Conservation (phyloP, 768 basidiomycete species). For the Dacryopinax spathularia region DNA sequence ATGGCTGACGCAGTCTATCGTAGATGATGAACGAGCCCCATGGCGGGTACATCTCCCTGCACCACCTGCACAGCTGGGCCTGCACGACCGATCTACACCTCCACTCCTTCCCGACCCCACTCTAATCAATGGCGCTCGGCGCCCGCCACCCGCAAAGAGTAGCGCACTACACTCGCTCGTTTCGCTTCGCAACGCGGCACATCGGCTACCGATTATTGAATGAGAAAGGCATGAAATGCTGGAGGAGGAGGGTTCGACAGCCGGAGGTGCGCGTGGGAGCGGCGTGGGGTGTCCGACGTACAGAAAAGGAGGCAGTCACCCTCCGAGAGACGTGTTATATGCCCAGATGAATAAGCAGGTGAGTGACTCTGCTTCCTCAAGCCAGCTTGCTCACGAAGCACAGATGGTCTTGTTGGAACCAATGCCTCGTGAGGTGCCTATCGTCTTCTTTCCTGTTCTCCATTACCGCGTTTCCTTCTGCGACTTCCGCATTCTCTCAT, state of each 20-base stretch:
- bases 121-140: conserved; percentile 85
- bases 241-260: conserved; percentile 63
- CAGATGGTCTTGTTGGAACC: conserved; percentile 57
- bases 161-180: conserved; percentile 69
- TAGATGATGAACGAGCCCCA: conserved; percentile 94
- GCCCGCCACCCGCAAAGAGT: conserved; percentile 70
- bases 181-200: conserved; percentile 69
- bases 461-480: neutral
- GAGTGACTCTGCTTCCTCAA: conserved; percentile 10
- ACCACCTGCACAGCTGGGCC: conserved; percentile 71
- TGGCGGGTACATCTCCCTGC: conserved; percentile 73
- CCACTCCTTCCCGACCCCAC: conserved; percentile 45
- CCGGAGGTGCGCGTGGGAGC: conserved; percentile 71
- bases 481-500: neutral
- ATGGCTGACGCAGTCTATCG: no score
- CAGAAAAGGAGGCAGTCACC: conserved; percentile 53
- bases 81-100: conserved; percentile 92
- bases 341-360: conserved; percentile 52
- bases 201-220: conserved; percentile 50
- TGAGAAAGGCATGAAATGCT: conserved; percentile 42
- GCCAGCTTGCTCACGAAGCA: no score
- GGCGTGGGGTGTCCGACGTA: conserved; percentile 78
- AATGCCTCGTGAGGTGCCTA: conserved; percentile 84
- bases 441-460: no score
- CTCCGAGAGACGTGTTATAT: conserved; percentile 79